Evolutionary conservation across 1,139 yeast genomes (phyloP), one percentile per base, ranked within the genome.

Genomic region (Geotrichum citri-aurantii): DNA sequence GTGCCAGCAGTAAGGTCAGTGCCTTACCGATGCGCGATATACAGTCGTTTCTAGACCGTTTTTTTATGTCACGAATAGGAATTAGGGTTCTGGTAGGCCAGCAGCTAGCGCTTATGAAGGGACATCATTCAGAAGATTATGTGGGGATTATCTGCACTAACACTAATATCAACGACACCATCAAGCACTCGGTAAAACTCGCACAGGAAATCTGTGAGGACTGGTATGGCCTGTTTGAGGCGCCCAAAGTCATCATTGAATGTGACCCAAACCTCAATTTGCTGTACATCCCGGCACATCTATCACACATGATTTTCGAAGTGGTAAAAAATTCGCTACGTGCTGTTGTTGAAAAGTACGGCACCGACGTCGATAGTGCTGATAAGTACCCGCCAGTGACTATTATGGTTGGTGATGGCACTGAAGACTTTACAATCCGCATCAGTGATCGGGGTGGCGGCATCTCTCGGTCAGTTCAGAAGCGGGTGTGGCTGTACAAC

Each of bases 381-480:
- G 54, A 54, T n/a, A 21, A 48, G 7, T 86, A 83, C 68, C 93
- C 93, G 0, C 86, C 91, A 3, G 83, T 87, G 27, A 87, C 86
- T 67, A 84, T 87, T 40, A 85, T 87, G 56, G 88, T 87, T 29
- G 84, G 88, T 14, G 88, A 86, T 67, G 95, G 95, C 10, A 79
- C 81, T 40, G 93, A 87, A 68, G 95, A 87, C 68, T 86, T 87
- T 62, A 88, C 93, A 12, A 84, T 87, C 63, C 86, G 87, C 68
- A 83, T 87, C 57, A 84, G 89, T 48, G 95, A 87, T 69, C 92
- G 86, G 74, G 95, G 95, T 54, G 95, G 93, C 46, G 95, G 95
- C 27, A 86, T 87, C 59, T 85, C 93, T 5, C 77, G 93, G 64
- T 80, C 87, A 63, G 89, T 86, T 54, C 79, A 86, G 21, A 91